Evolutionary conservation across 2,329 filamentous ascomycete species (phyloP).

Genomic region (Pseudogymnoascus sp.): DNA sequence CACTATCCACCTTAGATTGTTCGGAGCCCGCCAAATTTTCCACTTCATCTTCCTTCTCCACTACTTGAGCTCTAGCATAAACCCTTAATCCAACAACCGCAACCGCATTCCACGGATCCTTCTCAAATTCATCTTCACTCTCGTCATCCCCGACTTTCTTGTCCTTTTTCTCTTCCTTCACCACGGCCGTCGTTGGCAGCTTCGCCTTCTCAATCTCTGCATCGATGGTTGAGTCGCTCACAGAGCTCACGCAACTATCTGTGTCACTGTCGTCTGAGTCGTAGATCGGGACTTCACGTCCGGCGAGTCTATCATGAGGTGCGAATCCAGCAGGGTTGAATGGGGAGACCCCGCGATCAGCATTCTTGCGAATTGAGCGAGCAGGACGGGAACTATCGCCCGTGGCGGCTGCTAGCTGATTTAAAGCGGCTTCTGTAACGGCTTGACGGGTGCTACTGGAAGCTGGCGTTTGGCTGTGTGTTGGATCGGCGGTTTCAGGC

Average conservation of each 20-base stretch:
- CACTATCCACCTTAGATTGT: conserved; percentile 18
- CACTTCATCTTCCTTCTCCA: conserved; percentile 18
- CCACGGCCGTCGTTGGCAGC: not conserved
- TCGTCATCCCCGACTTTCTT: conserved; percentile 27
- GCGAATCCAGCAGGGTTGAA: not conserved
- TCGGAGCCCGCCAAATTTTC: conserved; percentile 16
- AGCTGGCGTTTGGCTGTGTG: not conserved
- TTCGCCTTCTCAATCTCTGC: conserved; percentile 3
- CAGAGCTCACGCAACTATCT: conserved; percentile 1
- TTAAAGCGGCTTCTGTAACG: not conserved
- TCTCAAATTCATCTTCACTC: conserved; percentile 46
- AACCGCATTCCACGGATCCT: conserved; percentile 55
- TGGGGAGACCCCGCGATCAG: not conserved
- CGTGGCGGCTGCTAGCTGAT: not conserved
- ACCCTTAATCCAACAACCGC: conserved; percentile 53
- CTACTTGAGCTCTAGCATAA: conserved; percentile 41
- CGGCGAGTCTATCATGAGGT: not conserved
- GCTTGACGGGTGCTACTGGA: not conserved
- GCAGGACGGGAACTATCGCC: not conserved
- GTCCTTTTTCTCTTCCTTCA: conserved; percentile 1
- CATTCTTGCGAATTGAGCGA: not conserved
- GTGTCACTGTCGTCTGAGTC: not conserved
- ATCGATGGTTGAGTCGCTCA: conserved; percentile 2
- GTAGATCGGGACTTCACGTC: not conserved
- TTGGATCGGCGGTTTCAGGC: not conserved